Evolutionary conservation across 192 early-diverging fungal species (phyloP), one percentile per base, ranked within the genome.

Genomic region (Powellomyces hirtus): DNA sequence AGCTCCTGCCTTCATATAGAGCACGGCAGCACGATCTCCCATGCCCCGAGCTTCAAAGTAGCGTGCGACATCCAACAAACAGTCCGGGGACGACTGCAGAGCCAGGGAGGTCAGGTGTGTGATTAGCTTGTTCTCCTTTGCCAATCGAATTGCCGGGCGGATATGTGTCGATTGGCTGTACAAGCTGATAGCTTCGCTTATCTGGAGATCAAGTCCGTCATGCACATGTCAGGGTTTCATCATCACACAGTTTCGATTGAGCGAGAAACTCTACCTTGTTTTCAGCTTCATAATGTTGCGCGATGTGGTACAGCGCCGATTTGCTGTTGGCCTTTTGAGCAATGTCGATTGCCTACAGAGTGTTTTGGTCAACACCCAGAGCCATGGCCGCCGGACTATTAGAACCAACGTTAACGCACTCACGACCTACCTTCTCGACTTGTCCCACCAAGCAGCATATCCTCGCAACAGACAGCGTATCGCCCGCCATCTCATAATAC

Each of bases 21-120:
- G 30, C 11, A 64, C 62, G n/a, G 42, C 62, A 29, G 49, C 49
- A 20, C 62, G 49, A 46, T 51, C 49, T 20, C 49, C 62, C 62
- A 64, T 50, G 5, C 31, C 30, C 26, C 27, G 26, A 30, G 62
- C 62, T 31, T 64, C 62, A 64, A 64, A 46, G 31, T 68, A 84
- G 75, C 70, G 64, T 7, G 85, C 85, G 24, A 80, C 85, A 63
- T 81, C 78, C 16, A 82, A 14, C 79, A 83, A 76, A 30, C 64
- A 64, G 22, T 79, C 69, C 27, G 67, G 58, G 0, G 72, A 59
- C 24, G 76, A 73, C 49, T 83, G 77, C 38, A 85, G 59, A 0
- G 83, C 85, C 1, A 87, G 60, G 26, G 79, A 73, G 61, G 81
- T 82, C 26, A 86, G 74, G 34, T 80, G 65, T 20, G 76, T 71